Evolutionary conservation across 2,329 filamentous ascomycete species (phyloP).

Genomic region (Botrytis porri): DNA sequence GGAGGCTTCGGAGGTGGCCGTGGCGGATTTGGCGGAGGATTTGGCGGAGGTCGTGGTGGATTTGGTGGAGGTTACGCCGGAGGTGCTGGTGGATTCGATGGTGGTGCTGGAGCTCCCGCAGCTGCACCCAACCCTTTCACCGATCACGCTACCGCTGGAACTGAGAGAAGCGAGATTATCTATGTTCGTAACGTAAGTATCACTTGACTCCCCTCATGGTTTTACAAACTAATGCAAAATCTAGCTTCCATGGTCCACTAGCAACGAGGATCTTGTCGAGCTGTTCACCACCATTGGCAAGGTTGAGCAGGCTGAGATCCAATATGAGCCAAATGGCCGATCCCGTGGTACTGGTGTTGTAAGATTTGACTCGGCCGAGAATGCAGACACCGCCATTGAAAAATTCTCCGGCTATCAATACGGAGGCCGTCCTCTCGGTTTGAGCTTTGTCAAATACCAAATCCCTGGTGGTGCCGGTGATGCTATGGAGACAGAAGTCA

Average conservation of each 20-base stretch:
- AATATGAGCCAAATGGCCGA: slow-evolving; percentile 94
- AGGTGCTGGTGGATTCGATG: slow-evolving; percentile 40
- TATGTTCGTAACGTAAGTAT: slow-evolving; percentile 92
- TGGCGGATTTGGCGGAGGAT: slow-evolving; percentile 51
- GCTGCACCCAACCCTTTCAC: slow-evolving; percentile 85
- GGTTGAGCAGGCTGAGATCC: slow-evolving; percentile 97
- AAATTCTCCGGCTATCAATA: slow-evolving; percentile 99
- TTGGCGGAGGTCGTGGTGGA: slow-evolving; percentile 38
- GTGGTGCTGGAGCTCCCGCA: slow-evolving; percentile 44
- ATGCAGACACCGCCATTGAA: slow-evolving; percentile 88
- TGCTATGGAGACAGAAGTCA: slow-evolving; percentile 79
- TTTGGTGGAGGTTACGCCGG: slow-evolving; percentile 57
- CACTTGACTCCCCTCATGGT: not conserved
- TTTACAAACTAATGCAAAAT: slow-evolving; percentile 24
- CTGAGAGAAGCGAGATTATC: slow-evolving; percentile 78
- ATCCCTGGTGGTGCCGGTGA: slow-evolving; percentile 55
- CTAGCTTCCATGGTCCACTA: slow-evolving; percentile 96
- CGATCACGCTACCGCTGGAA: slow-evolving; percentile 83
- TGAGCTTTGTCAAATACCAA: slow-evolving; percentile 92
- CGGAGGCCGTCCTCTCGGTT: slow-evolving; percentile 85
- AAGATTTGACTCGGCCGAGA: slow-evolving; percentile 77
- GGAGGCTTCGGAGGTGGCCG: slow-evolving; percentile 59
- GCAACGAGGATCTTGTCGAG: slow-evolving; percentile 95
- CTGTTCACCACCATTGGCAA: slow-evolving; percentile 97
- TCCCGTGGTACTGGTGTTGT: slow-evolving; percentile 97